Conservation (phyloP, 2,329 filamentous ascomycete genomes). For the Epichloe gansuensis region DNA sequence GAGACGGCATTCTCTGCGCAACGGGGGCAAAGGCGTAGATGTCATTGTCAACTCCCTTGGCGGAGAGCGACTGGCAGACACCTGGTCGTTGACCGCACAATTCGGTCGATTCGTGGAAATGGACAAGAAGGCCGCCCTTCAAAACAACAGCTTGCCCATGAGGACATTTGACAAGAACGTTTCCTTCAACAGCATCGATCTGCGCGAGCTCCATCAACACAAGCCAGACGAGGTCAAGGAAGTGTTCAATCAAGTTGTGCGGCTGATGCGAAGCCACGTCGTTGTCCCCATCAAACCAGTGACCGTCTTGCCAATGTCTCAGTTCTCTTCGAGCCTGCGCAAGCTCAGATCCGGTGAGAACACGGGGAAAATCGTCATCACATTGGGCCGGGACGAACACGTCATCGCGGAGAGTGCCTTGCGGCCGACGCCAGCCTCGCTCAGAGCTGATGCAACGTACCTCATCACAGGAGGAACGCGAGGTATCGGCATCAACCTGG, state of each 20-base stretch:
- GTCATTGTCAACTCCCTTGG: constrained; percentile 5
- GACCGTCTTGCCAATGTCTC: constrained; percentile 12
- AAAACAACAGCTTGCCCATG: constrained; percentile 23
- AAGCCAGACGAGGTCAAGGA: constrained; percentile 6
- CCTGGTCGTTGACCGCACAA: constrained; percentile 17
- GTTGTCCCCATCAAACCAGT: constrained; percentile 5
- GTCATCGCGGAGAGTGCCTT: constrained; percentile 5
- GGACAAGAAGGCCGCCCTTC: constrained; percentile 23
- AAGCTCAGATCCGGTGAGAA: constrained; percentile 27
- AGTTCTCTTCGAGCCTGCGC: constrained; percentile 26
- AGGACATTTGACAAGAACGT: constrained; percentile 23
- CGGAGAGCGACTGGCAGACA: constrained; percentile 10
- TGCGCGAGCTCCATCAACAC: constrained; percentile 13
- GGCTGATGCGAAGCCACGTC: constrained; percentile 2
- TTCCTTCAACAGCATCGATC: constrained; percentile 30
- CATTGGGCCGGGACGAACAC: constrained; percentile 9
- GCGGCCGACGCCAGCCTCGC: not conserved
- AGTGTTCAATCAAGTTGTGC: constrained; percentile 6
- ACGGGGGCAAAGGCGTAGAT: constrained; percentile 10
- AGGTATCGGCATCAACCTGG: constrained; percentile 4
- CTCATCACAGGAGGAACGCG: constrained; percentile 5
- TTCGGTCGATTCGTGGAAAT: constrained; percentile 24
- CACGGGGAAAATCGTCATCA: constrained; percentile 29
- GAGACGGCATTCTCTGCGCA: constrained; percentile 9
- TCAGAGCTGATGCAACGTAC: constrained; percentile 4